phyloP scores from a whole-genome alignment of 768 basidiomycete genomes.

The Termitomyces sp. region DNA sequence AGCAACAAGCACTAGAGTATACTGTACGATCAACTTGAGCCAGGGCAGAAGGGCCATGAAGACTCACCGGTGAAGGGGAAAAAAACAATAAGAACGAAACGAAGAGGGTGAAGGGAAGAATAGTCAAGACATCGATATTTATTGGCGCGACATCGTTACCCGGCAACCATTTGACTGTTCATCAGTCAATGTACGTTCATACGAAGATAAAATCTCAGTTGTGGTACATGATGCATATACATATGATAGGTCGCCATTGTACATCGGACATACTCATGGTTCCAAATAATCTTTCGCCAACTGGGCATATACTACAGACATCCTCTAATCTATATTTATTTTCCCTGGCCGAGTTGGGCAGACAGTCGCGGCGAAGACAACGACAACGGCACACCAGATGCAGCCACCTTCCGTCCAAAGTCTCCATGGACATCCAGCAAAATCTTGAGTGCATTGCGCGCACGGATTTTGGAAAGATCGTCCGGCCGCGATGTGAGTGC shows the following conservation, averaged over 20 bases:
- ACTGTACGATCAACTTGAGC: not conserved
- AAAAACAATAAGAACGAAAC: constrained; percentile 33
- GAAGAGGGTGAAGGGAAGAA: constrained; percentile 27
- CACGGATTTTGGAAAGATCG: constrained; percentile 85
- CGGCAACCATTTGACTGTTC: constrained; percentile 33
- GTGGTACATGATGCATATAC: constrained; percentile 14
- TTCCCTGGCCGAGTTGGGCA: constrained; percentile 19
- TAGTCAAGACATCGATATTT: constrained; percentile 11
- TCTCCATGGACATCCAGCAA: constrained; percentile 88
- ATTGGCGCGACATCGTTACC: constrained; percentile 24
- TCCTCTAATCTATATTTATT: constrained; percentile 12
- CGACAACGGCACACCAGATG: constrained; percentile 32
- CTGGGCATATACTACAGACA: constrained; percentile 12
- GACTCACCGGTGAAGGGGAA: constrained; percentile 37
- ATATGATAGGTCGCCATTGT: constrained; percentile 14
- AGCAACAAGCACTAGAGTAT: constrained; percentile 39
- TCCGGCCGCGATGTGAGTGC: constrained; percentile 65
- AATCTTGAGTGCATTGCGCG: constrained; percentile 92
- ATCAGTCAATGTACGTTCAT: constrained; percentile 23
- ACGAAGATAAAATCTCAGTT: constrained; percentile 16
- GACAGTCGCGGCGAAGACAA: constrained; percentile 35
- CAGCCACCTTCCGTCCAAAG: constrained; percentile 59
- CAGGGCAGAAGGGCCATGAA: not conserved
- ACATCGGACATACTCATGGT: constrained; percentile 6
- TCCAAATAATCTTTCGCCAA: constrained; percentile 6